Percentiles rank a stretch among this genome's conserved stretches.
Conservation (phyloP, 2,329 filamentous ascomycete species). For the Aureobasidium sp. region DNA sequence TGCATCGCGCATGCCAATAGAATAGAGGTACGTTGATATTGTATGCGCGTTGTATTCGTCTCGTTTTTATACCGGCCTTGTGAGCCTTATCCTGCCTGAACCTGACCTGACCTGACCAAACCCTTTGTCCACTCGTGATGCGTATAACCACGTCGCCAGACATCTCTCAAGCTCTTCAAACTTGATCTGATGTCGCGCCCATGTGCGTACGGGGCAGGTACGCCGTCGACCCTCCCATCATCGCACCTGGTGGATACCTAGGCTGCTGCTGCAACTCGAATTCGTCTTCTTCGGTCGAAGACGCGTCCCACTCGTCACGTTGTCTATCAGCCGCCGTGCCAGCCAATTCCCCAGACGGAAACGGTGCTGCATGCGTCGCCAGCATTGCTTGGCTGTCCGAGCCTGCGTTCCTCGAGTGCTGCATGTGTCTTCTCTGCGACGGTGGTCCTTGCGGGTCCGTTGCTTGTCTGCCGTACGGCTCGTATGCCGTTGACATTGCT, state of each 20-base stretch:
- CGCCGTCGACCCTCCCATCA: slow-evolving; percentile 6
- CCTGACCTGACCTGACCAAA: background rate
- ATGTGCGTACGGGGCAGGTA: slow-evolving; percentile 10
- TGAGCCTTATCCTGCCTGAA: background rate
- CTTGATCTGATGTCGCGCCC: background rate
- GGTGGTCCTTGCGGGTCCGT: background rate
- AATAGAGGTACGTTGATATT: background rate
- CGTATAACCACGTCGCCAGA: background rate
- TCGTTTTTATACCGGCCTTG: background rate
- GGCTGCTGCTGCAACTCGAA: slow-evolving; percentile 6
- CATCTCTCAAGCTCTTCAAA: background rate
- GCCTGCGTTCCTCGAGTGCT: background rate
- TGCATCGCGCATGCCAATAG: background rate
- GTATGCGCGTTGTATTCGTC: background rate
- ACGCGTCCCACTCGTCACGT: slow-evolving; percentile 10
- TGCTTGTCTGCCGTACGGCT: background rate
- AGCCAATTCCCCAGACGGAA: background rate
- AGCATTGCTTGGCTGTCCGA: slow-evolving; percentile 9
- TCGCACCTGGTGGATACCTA: slow-evolving; percentile 2
- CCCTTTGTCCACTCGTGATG: background rate
- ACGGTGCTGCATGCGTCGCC: slow-evolving; percentile 8
- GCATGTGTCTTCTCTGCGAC: background rate
- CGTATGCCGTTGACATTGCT: slow-evolving; percentile 8
- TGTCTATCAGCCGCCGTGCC: background rate
- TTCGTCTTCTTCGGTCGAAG: slow-evolving; percentile 8